Evolutionary conservation across 2,329 filamentous ascomycete species (phyloP).

Genomic region (Diaporthe citriasiana): DNA sequence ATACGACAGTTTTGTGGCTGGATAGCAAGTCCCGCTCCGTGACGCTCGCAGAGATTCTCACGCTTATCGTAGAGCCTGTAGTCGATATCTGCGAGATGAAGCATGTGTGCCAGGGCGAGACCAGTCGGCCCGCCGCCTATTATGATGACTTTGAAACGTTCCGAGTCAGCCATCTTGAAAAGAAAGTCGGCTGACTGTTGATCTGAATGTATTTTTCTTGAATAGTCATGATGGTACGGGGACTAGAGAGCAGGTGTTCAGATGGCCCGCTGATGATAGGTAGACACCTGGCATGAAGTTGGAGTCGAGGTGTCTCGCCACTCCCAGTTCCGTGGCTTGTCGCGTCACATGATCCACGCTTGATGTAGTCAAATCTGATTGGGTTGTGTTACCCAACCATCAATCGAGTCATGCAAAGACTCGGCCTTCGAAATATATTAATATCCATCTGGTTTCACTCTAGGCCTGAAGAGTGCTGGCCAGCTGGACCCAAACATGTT

Average conservation of each 20-base stretch:
- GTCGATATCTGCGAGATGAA: neutral
- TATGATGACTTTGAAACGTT: neutral
- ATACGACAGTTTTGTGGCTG: slow-evolving; percentile 10
- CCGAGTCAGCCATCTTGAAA: neutral
- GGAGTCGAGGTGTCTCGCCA: neutral
- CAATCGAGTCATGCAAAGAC: neutral
- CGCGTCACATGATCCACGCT: neutral
- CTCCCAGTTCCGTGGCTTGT: neutral
- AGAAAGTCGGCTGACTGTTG: too few relatives aligned
- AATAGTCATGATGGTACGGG: neutral
- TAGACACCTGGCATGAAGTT: neutral
- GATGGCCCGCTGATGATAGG: neutral
- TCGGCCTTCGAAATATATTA: neutral
- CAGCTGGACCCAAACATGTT: neutral
- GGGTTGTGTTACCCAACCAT: neutral
- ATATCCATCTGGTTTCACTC: neutral
- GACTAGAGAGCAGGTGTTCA: neutral
- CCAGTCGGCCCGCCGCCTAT: neutral
- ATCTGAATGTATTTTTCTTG: too few relatives aligned
- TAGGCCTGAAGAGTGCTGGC: neutral
- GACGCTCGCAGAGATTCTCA: neutral
- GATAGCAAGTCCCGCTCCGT: slow-evolving; percentile 5
- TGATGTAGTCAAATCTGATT: neutral
- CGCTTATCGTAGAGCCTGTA: slow-evolving; percentile 8
- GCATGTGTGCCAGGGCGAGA: slow-evolving; percentile 13